phyloP scores from a whole-genome alignment of 2,329 filamentous ascomycete genomes.

The Hymenoscyphus scutula region DNA sequence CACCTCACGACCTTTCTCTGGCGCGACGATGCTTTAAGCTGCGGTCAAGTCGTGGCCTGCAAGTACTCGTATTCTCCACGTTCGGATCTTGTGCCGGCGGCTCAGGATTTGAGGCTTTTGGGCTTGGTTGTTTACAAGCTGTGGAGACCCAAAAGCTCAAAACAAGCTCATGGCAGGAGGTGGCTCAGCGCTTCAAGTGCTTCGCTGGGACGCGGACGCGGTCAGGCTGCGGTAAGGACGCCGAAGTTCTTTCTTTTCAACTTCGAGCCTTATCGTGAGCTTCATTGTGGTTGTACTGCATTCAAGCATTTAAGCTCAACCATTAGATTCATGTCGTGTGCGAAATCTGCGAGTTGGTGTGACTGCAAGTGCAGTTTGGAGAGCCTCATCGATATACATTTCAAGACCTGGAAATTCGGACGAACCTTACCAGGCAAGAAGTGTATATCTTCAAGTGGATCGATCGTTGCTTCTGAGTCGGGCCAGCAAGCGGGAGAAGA shows the following conservation, averaged over 20 bases:
- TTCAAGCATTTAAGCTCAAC: neutral
- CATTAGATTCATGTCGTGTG: neutral
- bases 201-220: conserved; percentile 3
- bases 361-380: neutral
- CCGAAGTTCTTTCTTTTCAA: neutral
- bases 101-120: conserved; percentile 1
- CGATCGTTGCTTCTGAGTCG: neutral
- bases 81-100: neutral
- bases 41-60: neutral
- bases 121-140: neutral
- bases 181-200: conserved; percentile 7
- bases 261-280: neutral
- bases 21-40: neutral
- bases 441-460: neutral
- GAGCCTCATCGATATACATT: neutral
- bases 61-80: neutral
- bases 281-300: neutral
- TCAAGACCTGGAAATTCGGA: neutral
- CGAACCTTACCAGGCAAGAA: neutral
- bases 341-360: neutral
- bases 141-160: neutral
- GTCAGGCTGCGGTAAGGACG: neutral
- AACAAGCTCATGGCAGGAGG: conserved; percentile 4
- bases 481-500: neutral
- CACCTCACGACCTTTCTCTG: neutral